These are phyloP conservation scores for Tolypocladium pustulatum DNA, from an alignment of 2,329 filamentous ascomycete genomes.

Conservation along the genomic window DNA sequence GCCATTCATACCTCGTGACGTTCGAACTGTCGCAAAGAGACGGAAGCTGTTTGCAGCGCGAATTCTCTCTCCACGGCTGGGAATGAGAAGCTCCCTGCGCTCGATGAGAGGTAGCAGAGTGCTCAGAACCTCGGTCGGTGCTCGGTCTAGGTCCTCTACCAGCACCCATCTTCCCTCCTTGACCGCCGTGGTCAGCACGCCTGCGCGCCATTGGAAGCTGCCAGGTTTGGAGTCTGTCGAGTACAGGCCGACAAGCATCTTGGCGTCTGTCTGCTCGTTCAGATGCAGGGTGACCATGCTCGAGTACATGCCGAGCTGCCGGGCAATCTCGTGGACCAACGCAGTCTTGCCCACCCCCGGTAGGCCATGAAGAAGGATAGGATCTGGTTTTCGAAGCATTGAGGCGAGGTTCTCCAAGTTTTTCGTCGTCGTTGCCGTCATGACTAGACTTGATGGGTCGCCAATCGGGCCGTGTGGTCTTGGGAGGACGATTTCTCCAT, in stretches of 20 bases:
- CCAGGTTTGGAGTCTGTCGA: constrained; percentile 79
- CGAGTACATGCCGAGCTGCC: constrained; percentile 65
- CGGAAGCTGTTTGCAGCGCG: constrained; percentile 76
- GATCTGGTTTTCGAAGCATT: constrained; percentile 55
- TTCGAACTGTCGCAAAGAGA: constrained; percentile 85
- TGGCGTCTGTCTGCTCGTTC: constrained; percentile 97
- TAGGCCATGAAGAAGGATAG: constrained; percentile 71
- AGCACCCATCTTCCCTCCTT: constrained; percentile 92
- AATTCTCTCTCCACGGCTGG: constrained; percentile 78
- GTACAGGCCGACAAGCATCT: constrained; percentile 90
- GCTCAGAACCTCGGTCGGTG: constrained; percentile 89
- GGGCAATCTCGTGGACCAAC: constrained; percentile 71
- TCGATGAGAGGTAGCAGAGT: constrained; percentile 89
- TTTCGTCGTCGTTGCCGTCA: constrained; percentile 58
- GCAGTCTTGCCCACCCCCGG: constrained; percentile 88
- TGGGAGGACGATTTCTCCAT: constrained; percentile 59
- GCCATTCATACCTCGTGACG: constrained; percentile 56
- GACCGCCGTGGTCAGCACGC: constrained; percentile 88
- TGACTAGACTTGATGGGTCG: constrained; percentile 44
- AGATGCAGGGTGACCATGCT: constrained; percentile 89
- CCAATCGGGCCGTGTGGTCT: constrained; percentile 40
- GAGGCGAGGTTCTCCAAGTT: constrained; percentile 64
- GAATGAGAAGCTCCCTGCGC: constrained; percentile 79
- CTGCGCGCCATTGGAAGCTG: constrained; percentile 84
- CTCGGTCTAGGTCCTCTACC: constrained; percentile 92